Conservation (phyloP, 352 stramenopile genomes). For the Phytophthora idaei region DNA sequence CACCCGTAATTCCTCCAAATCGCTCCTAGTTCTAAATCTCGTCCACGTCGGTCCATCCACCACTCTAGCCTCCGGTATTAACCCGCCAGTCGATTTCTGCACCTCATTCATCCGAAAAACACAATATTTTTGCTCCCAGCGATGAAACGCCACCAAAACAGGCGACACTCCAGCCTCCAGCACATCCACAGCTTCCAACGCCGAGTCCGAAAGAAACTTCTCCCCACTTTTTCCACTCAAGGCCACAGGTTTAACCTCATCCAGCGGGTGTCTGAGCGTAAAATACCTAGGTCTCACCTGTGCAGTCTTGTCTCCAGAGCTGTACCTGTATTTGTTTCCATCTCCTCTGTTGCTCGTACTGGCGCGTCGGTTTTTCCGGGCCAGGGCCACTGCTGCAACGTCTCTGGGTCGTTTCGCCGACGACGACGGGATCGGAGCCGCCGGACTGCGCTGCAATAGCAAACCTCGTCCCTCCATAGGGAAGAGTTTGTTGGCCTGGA, state of each 20-base stretch:
- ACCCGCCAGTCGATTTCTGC: background rate
- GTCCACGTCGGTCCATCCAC: slow-evolving; percentile 55
- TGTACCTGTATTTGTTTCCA: slow-evolving; percentile 40
- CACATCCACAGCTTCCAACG: slow-evolving; percentile 57
- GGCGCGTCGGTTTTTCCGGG: slow-evolving; percentile 36
- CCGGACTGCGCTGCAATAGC: slow-evolving; percentile 65
- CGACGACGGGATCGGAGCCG: slow-evolving; percentile 29
- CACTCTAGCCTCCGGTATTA: slow-evolving; percentile 33
- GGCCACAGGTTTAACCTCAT: slow-evolving; percentile 77
- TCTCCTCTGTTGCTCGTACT: slow-evolving; percentile 48
- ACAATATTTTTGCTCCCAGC: slow-evolving; percentile 50
- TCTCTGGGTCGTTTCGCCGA: slow-evolving; percentile 40
- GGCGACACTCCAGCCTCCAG: slow-evolving; percentile 19
- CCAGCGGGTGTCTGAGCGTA: slow-evolving; percentile 71
- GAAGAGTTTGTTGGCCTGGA: slow-evolving; percentile 68
- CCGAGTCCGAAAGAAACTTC: slow-evolving; percentile 55
- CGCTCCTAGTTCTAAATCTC: slow-evolving; percentile 32
- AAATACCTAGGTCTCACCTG: slow-evolving; percentile 63
- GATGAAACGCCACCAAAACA: slow-evolving; percentile 62
- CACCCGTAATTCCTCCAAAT: slow-evolving; percentile 39
- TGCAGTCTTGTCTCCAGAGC: slow-evolving; percentile 15
- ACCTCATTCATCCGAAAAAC: slow-evolving; percentile 48
- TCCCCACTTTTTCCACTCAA: slow-evolving; percentile 17
- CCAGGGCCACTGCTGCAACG: slow-evolving; percentile 34
- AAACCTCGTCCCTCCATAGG: slow-evolving; percentile 50